Conservation (phyloP, 768 basidiomycete species). For the Flagelloscypha sp. region DNA sequence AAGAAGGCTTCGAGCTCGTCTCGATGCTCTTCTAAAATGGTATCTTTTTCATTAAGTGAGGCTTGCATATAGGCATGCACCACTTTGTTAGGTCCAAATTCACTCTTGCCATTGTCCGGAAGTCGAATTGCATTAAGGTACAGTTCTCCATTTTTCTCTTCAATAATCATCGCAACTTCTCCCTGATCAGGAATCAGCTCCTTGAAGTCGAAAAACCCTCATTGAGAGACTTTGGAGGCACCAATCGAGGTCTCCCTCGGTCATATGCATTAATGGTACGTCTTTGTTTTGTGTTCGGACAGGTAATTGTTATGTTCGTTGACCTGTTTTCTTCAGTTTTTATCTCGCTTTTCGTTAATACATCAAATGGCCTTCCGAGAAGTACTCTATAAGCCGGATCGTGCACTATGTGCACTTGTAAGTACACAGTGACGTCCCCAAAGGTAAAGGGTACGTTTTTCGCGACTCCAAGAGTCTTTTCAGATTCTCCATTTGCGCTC, state of each 20-base stretch:
- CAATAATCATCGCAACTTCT: slow-evolving; percentile 5
- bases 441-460: slow-evolving; percentile 18
- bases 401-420: slow-evolving; percentile 22
- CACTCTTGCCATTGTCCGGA: too few relatives aligned
- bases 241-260: neutral
- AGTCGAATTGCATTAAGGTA: too few relatives aligned
- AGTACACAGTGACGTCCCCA: slow-evolving; percentile 13
- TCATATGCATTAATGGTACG: slow-evolving; percentile 9
- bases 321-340: slow-evolving; percentile 12
- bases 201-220: neutral
- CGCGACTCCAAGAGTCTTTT: slow-evolving; percentile 18
- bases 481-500: slow-evolving; percentile 16
- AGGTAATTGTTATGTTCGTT: slow-evolving; percentile 15
- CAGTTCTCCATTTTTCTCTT: too few relatives aligned
- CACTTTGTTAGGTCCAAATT: too few relatives aligned
- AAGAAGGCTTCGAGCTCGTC: too few relatives aligned
- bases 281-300: slow-evolving; percentile 16
- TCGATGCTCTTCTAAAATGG: too few relatives aligned
- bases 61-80: too few relatives aligned
- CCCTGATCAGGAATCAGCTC: slow-evolving; percentile 7
- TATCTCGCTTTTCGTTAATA: slow-evolving; percentile 14
- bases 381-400: slow-evolving; percentile 19
- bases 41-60: too few relatives aligned
- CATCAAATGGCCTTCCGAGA: slow-evolving; percentile 23
- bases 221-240: too few relatives aligned